phyloP scores from a whole-genome alignment of 140 eudicot species.

The Bidens hawaiensis region DNA sequence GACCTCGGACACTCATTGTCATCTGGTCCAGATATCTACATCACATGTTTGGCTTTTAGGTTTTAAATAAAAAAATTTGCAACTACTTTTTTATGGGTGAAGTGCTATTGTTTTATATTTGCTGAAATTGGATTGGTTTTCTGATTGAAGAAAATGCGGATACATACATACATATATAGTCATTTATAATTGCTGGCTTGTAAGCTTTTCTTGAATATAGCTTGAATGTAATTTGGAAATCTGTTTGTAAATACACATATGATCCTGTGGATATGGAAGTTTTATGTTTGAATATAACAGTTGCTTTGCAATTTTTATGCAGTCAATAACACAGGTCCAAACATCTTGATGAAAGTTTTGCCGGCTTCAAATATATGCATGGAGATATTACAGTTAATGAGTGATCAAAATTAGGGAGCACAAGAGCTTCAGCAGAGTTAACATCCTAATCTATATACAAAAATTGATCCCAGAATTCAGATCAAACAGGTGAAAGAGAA shows the following conservation, averaged over 20 bases:
- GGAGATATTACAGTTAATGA: too few relatives aligned
- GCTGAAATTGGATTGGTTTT: conserved; percentile 30
- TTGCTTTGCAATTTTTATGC: background rate
- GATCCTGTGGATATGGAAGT: conserved; percentile 1
- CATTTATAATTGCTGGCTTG: conserved; percentile 25
- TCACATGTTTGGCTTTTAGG: conserved; percentile 24
- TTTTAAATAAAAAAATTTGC: conserved; percentile 16
- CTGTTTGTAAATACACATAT: background rate
- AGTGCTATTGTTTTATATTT: conserved; percentile 26
- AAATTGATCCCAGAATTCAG: conserved; percentile 6
- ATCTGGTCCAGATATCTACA: conserved; percentile 22
- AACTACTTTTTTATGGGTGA: conserved; percentile 11
- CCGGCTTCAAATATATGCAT: too few relatives aligned
- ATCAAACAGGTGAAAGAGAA: conserved; percentile 45
- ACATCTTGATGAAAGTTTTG: too few relatives aligned
- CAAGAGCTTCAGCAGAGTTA: conserved; percentile 11
- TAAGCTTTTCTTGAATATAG: conserved; percentile 17
- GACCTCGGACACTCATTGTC: conserved; percentile 8
- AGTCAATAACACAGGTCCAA: background rate
- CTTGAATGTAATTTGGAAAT: conserved; percentile 18
- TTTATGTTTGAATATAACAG: background rate
- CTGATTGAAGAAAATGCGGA: conserved; percentile 25
- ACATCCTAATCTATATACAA: background rate
- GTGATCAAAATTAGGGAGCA: background rate
- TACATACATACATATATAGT: conserved; percentile 25